phyloP scores from a whole-genome alignment of 2,329 filamentous ascomycete genomes.

The Calycina marina region DNA sequence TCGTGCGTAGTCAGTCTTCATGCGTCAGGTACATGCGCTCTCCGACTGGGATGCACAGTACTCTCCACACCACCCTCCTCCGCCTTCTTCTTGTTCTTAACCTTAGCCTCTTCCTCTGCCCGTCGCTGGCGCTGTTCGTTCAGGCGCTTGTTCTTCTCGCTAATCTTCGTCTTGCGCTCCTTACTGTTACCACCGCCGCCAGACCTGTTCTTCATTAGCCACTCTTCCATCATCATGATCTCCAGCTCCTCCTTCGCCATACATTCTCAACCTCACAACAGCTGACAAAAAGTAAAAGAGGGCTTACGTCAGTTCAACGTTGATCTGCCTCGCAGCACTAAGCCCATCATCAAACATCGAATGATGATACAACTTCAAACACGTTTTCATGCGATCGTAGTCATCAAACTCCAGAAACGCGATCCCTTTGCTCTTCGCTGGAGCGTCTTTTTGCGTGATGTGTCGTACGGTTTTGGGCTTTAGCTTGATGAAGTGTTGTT shows the following conservation, averaged over 20 bases:
- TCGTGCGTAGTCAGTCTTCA: neutral
- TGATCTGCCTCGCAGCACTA: slow-evolving; percentile 57
- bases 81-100: slow-evolving; percentile 15
- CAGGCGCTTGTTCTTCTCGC: slow-evolving; percentile 73
- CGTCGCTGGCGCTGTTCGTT: slow-evolving; percentile 34
- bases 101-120: slow-evolving; percentile 18
- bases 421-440: slow-evolving; percentile 55
- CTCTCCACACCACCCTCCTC: slow-evolving; percentile 11
- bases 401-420: slow-evolving; percentile 82
- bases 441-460: slow-evolving; percentile 49
- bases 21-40: slow-evolving; percentile 11
- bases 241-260: too few relatives aligned
- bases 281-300: slow-evolving; percentile 2
- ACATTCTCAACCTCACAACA: too few relatives aligned
- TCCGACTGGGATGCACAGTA: slow-evolving; percentile 19
- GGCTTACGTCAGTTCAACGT: slow-evolving; percentile 76
- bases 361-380: slow-evolving; percentile 82
- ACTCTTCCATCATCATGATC: too few relatives aligned
- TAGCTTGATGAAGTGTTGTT: slow-evolving; percentile 65
- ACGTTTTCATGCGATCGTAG: slow-evolving; percentile 85
- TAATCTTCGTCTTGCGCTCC: slow-evolving; percentile 60
- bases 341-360: slow-evolving; percentile 50
- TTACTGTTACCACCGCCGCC: slow-evolving; percentile 74
- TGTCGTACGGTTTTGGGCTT: slow-evolving; percentile 57
- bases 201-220: slow-evolving; percentile 47